Evolutionary conservation across 768 basidiomycete genomes (phyloP).

Genomic region (Amanita jacksonii): DNA sequence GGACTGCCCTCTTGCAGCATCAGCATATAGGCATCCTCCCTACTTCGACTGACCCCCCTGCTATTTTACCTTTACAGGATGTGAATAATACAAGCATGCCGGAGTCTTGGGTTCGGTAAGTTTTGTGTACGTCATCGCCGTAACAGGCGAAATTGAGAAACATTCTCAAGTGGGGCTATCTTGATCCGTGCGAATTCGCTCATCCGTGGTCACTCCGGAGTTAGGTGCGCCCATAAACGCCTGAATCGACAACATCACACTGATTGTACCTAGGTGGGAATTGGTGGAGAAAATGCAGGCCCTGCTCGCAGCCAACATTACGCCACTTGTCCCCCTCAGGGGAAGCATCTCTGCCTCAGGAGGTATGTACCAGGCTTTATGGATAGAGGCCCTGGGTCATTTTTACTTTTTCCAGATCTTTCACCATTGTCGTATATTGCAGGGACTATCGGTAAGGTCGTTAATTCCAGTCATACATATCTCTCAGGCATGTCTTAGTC

Average conservation of each 20-base stretch:
- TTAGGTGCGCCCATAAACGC: no score
- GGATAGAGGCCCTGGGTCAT: constrained; percentile 1
- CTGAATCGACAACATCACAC: no score
- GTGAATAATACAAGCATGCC: constrained; percentile 68
- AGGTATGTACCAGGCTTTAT: constrained; percentile 29
- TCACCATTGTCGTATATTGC: constrained; percentile 56
- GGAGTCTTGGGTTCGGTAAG: constrained; percentile 71
- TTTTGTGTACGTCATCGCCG: constrained; percentile 16
- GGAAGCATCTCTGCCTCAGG: constrained; percentile 75
- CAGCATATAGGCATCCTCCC: constrained; percentile 64
- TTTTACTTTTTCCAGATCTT: constrained; percentile 26
- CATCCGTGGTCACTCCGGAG: constrained; percentile 72
- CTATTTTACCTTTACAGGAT: constrained; percentile 57
- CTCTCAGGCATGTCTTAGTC: constrained; percentile 14
- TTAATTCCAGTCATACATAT: neutral
- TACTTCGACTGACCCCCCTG: constrained; percentile 34
- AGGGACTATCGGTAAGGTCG: constrained; percentile 42
- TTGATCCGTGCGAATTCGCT: constrained; percentile 75
- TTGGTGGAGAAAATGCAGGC: constrained; percentile 62
- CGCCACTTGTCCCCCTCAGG: constrained; percentile 70
- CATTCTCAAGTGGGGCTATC: constrained; percentile 68
- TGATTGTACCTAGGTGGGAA: constrained; percentile 47
- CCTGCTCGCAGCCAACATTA: constrained; percentile 54
- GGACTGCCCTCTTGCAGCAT: constrained; percentile 62
- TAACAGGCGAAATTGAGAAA: constrained; percentile 26